Percentiles rank a stretch among this genome's conserved stretches.
Conservation (phyloP, 257 asterid genomes). For the Penstemon barbatus region DNA sequence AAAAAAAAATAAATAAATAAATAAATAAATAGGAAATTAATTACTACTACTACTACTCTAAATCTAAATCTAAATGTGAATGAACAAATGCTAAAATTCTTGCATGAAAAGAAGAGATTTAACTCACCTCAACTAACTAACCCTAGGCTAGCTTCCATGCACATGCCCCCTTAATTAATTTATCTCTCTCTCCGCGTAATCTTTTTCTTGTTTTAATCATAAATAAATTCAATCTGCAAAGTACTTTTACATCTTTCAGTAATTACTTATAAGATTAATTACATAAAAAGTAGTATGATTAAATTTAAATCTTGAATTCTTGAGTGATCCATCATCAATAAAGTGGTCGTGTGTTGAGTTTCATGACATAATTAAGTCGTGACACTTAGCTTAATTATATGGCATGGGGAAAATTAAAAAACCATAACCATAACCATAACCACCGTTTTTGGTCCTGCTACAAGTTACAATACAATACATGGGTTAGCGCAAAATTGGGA, state of each 20-base stretch:
- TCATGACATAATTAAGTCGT: no score
- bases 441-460: slow-evolving; percentile 24
- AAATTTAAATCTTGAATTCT: no score
- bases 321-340: background rate
- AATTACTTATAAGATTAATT: background rate
- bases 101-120: slow-evolving; percentile 59
- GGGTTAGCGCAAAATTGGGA: slow-evolving; percentile 9
- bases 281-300: background rate
- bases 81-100: slow-evolving; percentile 51
- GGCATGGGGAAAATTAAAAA: no score
- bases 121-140: slow-evolving; percentile 21
- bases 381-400: no score
- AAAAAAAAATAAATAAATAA: no score
- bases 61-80: no score
- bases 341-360: background rate
- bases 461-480: slow-evolving; percentile 27
- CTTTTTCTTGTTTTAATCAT: no score
- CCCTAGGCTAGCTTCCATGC: slow-evolving; percentile 42
- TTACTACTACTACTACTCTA: no score
- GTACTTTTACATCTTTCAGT: slow-evolving; percentile 10
- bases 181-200: background rate
- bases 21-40: slow-evolving; percentile 17
- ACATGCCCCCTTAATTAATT: slow-evolving; percentile 45
- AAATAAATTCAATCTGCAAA: no score
- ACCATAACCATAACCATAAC: no score